phyloP scores from a whole-genome alignment of 257 asterid genomes.

The Catharanthus roseus region DNA sequence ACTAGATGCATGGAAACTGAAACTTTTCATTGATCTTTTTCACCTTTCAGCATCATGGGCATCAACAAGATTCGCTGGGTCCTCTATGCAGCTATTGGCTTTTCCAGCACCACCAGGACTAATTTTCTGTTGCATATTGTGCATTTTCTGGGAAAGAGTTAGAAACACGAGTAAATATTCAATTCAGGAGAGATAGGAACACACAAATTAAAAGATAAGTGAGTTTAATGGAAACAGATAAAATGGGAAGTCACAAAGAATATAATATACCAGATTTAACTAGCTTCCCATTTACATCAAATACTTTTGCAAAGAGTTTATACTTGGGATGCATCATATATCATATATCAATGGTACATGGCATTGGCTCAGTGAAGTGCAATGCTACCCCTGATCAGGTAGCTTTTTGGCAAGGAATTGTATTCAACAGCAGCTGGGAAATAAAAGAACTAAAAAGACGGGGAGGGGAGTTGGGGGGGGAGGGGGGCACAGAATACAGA shows the following conservation, averaged over 20 bases:
- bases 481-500: no score
- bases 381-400: neutral
- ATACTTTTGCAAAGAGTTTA: neutral
- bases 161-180: neutral
- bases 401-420: neutral
- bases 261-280: neutral
- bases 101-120: slow-evolving; percentile 19
- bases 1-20: neutral
- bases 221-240: no score
- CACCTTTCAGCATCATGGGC: slow-evolving; percentile 28
- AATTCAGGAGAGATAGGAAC: neutral
- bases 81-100: slow-evolving; percentile 15
- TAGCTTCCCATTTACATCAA: neutral
- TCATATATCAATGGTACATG: neutral
- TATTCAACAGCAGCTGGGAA: neutral
- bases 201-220: neutral
- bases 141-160: slow-evolving; percentile 39
- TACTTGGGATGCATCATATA: neutral
- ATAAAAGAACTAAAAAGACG: neutral
- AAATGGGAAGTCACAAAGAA: neutral
- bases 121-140: slow-evolving; percentile 22
- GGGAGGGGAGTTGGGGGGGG: neutral
- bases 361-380: neutral
- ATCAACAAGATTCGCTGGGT: slow-evolving; percentile 21
- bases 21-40: neutral